Evolutionary conservation across 2,329 filamentous ascomycete species (phyloP).

Genomic region (Anthostomella pinea): DNA sequence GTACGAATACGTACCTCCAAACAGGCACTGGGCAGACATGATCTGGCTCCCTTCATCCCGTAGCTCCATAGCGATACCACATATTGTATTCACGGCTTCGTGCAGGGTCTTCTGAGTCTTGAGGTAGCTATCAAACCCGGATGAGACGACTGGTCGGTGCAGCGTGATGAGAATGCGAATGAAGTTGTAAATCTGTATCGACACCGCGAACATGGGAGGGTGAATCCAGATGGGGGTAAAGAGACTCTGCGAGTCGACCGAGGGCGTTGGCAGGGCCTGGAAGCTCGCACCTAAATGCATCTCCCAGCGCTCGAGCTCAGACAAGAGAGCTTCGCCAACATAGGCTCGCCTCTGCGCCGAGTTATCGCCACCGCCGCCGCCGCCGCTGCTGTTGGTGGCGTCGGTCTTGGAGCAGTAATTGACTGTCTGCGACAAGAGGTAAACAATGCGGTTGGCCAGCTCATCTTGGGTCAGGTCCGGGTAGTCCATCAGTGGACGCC

Average conservation of each 20-base stretch:
- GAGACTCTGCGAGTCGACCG: no score
- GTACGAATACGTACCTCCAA: constrained; percentile 35
- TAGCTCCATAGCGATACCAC: constrained; percentile 46
- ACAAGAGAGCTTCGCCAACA: constrained; percentile 21
- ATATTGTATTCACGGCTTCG: constrained; percentile 46
- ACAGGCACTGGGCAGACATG: constrained; percentile 43
- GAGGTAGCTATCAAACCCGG: constrained; percentile 47
- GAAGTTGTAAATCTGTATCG: constrained; percentile 51
- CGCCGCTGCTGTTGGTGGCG: no score
- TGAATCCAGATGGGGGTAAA: constrained; percentile 52
- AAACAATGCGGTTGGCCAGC: constrained; percentile 51
- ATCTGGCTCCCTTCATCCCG: constrained; percentile 40
- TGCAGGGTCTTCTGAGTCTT: constrained; percentile 38
- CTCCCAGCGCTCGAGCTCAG: constrained; percentile 32
- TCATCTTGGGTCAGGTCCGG: constrained; percentile 50
- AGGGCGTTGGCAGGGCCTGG: no score
- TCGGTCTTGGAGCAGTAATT: constrained; percentile 53
- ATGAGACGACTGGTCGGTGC: constrained; percentile 48
- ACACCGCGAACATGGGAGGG: constrained; percentile 44
- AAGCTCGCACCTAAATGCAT: constrained; percentile 31
- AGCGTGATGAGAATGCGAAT: constrained; percentile 51
- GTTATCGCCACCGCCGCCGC: no score
- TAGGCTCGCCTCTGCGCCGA: constrained; percentile 11
- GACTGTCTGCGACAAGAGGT: constrained; percentile 54
- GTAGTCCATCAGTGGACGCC: constrained; percentile 50